Evolutionary conservation across 192 early-diverging fungal genomes (phyloP).

Genomic region (Coemansia umbellata): DNA sequence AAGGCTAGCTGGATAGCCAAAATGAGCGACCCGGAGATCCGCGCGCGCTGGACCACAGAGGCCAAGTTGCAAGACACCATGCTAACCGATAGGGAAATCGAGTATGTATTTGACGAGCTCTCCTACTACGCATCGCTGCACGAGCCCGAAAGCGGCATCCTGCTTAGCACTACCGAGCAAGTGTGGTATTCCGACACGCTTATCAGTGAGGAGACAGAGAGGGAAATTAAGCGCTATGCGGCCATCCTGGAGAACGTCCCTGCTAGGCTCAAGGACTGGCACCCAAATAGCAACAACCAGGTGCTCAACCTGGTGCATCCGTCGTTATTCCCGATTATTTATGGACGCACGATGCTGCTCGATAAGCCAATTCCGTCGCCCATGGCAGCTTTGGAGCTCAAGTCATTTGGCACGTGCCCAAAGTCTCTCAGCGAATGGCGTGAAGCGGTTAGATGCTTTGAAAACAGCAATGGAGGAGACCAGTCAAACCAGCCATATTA

Average conservation of each 20-base stretch:
- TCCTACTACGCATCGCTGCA: constrained; percentile 27
- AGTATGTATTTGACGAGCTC: constrained; percentile 50
- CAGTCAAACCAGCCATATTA: no score
- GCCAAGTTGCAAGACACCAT: constrained; percentile 13
- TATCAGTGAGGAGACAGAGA: constrained; percentile 13
- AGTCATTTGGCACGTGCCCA: constrained; percentile 22
- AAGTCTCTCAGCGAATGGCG: constrained; percentile 7
- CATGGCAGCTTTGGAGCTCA: constrained; percentile 11
- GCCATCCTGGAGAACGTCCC: constrained; percentile 28
- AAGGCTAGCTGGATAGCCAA: constrained; percentile 46
- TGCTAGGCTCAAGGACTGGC: constrained; percentile 30
- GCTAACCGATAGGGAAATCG: constrained; percentile 38
- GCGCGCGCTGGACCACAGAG: constrained; percentile 16
- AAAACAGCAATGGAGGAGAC: no score
- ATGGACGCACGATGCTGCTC: constrained; percentile 11
- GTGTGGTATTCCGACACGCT: constrained; percentile 37
- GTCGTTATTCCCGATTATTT: constrained; percentile 50
- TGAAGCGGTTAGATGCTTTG: neutral
- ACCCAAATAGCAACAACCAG: constrained; percentile 41
- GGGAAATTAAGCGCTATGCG: constrained; percentile 13
- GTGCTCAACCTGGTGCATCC: constrained; percentile 54
- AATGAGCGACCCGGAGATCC: constrained; percentile 20
- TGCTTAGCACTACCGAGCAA: constrained; percentile 23
- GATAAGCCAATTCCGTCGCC: constrained; percentile 18
- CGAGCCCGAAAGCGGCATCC: constrained; percentile 11